These are phyloP conservation scores for Gossypium gossypioides DNA, from an alignment of 441 rosid species.

Conservation along the genomic window DNA sequence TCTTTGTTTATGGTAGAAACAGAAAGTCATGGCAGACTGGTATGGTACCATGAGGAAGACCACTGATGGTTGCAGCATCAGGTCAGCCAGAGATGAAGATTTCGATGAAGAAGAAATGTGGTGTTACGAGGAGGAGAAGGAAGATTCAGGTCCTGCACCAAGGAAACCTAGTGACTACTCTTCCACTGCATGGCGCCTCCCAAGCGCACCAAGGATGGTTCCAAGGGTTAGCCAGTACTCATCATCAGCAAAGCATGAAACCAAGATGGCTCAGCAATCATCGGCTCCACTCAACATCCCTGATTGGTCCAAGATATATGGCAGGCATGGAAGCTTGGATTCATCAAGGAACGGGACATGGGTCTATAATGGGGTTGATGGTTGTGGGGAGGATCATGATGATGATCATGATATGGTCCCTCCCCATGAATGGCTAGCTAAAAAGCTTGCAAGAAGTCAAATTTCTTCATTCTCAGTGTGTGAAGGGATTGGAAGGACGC, in stretches of 20 bases:
- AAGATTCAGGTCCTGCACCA: conserved; percentile 32
- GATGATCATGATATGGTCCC: conserved; percentile 53
- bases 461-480: conserved; percentile 82
- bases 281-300: conserved; percentile 74
- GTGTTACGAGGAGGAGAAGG: conserved; percentile 37
- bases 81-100: conserved; percentile 38
- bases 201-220: conserved; percentile 42
- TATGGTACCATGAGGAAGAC: conserved; percentile 23
- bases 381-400: conserved; percentile 13
- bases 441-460: conserved; percentile 64
- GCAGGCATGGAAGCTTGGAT: conserved; percentile 25
- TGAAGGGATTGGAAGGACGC: conserved; percentile 91
- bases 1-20: background rate
- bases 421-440: conserved; percentile 93
- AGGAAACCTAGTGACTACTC: conserved; percentile 28
- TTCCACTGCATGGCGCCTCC: conserved; percentile 30
- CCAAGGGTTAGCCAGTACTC: conserved; percentile 12
- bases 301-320: conserved; percentile 75
- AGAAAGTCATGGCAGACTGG: conserved; percentile 26
- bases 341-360: conserved; percentile 18
- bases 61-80: conserved; percentile 18
- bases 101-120: conserved; percentile 76
- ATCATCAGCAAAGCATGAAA: conserved; percentile 19
- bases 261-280: conserved; percentile 31
- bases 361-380: conserved; percentile 2